Conservation (phyloP, 2,329 filamentous ascomycete species). For the Aspergillus brasiliensis region DNA sequence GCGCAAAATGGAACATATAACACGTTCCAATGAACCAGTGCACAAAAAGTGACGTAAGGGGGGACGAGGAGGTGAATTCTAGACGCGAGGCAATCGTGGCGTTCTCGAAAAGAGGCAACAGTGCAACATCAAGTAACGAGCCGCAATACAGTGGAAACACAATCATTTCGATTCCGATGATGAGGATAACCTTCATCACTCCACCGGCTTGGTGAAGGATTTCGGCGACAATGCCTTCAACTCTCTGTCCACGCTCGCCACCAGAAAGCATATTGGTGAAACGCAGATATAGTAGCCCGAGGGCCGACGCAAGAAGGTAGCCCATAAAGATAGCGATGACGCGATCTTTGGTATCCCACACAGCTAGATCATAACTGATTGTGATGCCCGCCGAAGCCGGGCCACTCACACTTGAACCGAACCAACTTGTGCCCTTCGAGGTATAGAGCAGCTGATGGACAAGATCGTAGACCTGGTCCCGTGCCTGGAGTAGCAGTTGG, state of each 20-base stretch:
- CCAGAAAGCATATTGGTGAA: constrained; percentile 69
- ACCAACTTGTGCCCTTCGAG: constrained; percentile 30
- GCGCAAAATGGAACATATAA: constrained; percentile 99
- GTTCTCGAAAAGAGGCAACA: constrained; percentile 84
- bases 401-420: constrained; percentile 27
- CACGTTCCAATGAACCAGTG: constrained; percentile 99
- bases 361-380: constrained; percentile 62
- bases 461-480: constrained; percentile 27
- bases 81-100: constrained; percentile 77
- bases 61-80: constrained; percentile 74
- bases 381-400: constrained; percentile 23
- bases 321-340: constrained; percentile 76
- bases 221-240: constrained; percentile 76
- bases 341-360: constrained; percentile 70
- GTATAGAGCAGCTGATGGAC: constrained; percentile 23
- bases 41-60: constrained; percentile 89
- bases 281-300: constrained; percentile 78
- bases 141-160: constrained; percentile 96
- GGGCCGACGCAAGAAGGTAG: constrained; percentile 73
- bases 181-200: constrained; percentile 95
- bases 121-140: constrained; percentile 80
- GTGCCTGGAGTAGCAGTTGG: constrained; percentile 17
- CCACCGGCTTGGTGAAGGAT: constrained; percentile 89
- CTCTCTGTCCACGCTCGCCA: constrained; percentile 55
- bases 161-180: constrained; percentile 99